These are phyloP conservation scores for Coleophoma crateriformis DNA, from an alignment of 2,329 filamentous ascomycete species.

Conservation along the genomic window DNA sequence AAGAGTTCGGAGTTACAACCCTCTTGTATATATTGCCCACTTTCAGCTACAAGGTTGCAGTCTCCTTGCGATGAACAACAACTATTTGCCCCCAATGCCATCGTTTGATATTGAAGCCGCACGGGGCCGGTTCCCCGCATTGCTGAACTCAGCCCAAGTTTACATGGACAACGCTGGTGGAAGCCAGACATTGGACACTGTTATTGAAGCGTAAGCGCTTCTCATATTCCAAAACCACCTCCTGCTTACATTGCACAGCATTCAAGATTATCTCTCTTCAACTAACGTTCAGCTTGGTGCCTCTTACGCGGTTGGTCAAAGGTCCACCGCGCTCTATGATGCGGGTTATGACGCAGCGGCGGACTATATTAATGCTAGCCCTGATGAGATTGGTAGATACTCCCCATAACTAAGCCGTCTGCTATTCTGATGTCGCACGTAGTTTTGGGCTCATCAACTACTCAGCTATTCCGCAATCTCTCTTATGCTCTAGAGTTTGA, in stretches of 20 bases:
- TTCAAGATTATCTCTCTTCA: slow-evolving; percentile 58
- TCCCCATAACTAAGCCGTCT: not conserved
- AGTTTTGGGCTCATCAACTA: slow-evolving; percentile 70
- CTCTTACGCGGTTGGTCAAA: slow-evolving; percentile 55
- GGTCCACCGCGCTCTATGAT: slow-evolving; percentile 53
- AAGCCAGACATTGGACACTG: slow-evolving; percentile 61
- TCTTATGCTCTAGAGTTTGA: slow-evolving; percentile 47
- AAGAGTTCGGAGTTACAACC: too few species aligned
- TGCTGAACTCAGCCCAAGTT: slow-evolving; percentile 56
- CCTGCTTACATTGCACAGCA: slow-evolving; percentile 32
- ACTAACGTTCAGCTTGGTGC: slow-evolving; percentile 75
- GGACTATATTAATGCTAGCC: slow-evolving; percentile 61
- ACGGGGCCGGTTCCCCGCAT: slow-evolving; percentile 61
- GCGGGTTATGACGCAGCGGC: slow-evolving; percentile 61
- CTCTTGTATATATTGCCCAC: too few species aligned
- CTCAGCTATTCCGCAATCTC: slow-evolving; percentile 71
- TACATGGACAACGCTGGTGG: slow-evolving; percentile 78
- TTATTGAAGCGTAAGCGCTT: slow-evolving; percentile 55
- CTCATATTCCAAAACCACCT: not conserved
- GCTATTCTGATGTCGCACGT: slow-evolving; percentile 3
- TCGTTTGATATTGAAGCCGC: slow-evolving; percentile 49
- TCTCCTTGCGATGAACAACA: not conserved
- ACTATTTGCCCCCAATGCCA: slow-evolving; percentile 13
- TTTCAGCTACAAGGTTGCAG: too few species aligned
- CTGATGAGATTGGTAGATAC: slow-evolving; percentile 55